Evolutionary conservation across 208 protist species (phyloP).

Genomic region (Wallacemonas sp.): DNA sequence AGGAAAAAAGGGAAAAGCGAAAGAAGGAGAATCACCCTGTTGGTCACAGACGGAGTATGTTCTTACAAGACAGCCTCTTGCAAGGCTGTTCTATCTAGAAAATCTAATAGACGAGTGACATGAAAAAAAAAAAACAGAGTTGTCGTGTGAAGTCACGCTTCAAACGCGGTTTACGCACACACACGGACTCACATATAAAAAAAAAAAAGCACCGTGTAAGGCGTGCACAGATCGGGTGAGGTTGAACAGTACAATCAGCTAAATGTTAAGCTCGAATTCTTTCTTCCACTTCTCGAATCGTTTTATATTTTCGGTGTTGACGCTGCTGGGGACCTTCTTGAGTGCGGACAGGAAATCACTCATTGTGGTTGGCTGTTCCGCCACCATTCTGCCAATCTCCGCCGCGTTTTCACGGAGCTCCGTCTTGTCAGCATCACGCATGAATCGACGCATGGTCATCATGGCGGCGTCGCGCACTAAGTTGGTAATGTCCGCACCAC

Average conservation of each 20-base stretch:
- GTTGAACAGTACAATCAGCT: no score
- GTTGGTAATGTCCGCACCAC: slow-evolving; percentile 90
- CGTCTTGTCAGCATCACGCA: slow-evolving; percentile 77
- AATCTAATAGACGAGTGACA: no score
- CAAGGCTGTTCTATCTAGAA: no score
- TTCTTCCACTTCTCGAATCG: slow-evolving; percentile 90
- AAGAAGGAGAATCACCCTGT: not conserved
- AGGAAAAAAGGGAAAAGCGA: slow-evolving; percentile 10
- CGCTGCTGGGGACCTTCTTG: slow-evolving; percentile 85
- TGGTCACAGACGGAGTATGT: not conserved
- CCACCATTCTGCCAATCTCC: slow-evolving; percentile 78
- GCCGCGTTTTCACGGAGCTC: slow-evolving; percentile 70
- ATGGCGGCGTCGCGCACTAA: slow-evolving; percentile 92
- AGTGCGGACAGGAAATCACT: slow-evolving; percentile 80
- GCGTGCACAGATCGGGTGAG: no score
- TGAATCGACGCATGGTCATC: slow-evolving; percentile 91
- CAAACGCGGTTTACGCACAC: not conserved
- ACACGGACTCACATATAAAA: not conserved
- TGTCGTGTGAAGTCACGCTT: no score
- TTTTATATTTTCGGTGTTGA: slow-evolving; percentile 83
- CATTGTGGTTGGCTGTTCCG: slow-evolving; percentile 85
- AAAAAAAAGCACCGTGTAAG: no score
- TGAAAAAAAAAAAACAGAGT: no score
- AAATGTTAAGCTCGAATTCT: slow-evolving; percentile 82
- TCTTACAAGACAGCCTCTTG: not conserved